Evolutionary conservation across 306 rosid species (phyloP), one percentile per base, ranked within the genome.

Genomic region (Cyamopsis tetragonoloba): DNA sequence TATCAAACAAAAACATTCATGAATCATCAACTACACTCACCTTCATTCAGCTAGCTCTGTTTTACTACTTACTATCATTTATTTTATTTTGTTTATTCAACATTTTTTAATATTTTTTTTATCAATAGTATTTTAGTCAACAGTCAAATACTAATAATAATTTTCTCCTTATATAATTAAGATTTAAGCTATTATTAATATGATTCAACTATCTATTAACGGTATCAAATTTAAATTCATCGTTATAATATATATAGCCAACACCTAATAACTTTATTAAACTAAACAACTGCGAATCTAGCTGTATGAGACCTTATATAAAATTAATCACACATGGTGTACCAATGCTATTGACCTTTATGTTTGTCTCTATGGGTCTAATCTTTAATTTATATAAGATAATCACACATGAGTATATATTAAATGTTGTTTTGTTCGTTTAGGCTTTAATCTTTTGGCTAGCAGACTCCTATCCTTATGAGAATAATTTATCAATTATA

Each of bases 391-490:
- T 57, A 41, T 60, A 59, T n/a, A n/a, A n/a, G n/a, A 59, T 67
- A 54, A 54, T 50, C 66, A 60, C 75, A 68, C 66, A 34, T 75
- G 70, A 57, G 68, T 46, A 35, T 44, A 46, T 61, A 27, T 34
- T 27, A 7, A 24, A 46, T 34, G 48, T 34, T 48, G 18, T 57
- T n/a, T n/a, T n/a, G n/a, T n/a, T n/a, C n/a, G 15, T 39, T 3
- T 49, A 28, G 39, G 60, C 20, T 44, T 47, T 26, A 27, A 46
- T 44, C 56, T 50, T 31, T 24, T 63, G 28, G 18, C n/a, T 32
- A 41, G 51, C 0, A 41, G 15, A 4, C 27, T 5, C 37, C 14
- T n/a, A 39, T 55, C 34, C 32, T 32, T 15, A 23, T 7, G 23
- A 64, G 4, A 58, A 31, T 17, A 31, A 9, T 46, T 71, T 54